Percentiles rank a stretch among this genome's conserved stretches.
Evolutionary conservation across 2,329 filamentous ascomycete species (phyloP).

Genomic region (Nannizziopsis arthrosporioides): DNA sequence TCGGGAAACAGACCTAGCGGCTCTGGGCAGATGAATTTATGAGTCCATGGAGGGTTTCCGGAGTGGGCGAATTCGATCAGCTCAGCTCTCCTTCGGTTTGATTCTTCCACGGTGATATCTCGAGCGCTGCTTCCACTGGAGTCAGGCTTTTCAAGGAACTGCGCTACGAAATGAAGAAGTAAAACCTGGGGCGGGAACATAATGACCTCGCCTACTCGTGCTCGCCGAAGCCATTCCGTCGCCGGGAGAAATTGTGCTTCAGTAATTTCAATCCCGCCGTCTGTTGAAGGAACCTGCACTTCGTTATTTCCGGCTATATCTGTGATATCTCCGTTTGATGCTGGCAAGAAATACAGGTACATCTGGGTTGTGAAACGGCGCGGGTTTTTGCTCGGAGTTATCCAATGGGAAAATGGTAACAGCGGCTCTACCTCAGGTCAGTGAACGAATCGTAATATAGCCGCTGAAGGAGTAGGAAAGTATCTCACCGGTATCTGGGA

Average conservation of each 20-base stretch:
- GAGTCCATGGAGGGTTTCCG: slow-evolving; percentile 34
- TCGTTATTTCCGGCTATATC: slow-evolving; percentile 35
- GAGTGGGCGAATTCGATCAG: slow-evolving; percentile 41
- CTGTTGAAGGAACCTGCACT: slow-evolving; percentile 58
- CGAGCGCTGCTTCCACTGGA: slow-evolving; percentile 13
- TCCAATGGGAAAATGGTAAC: slow-evolving; percentile 79
- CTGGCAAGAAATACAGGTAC: slow-evolving; percentile 83
- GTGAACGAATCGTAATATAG: background rate
- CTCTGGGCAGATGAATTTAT: slow-evolving; percentile 38
- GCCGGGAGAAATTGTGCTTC: slow-evolving; percentile 67
- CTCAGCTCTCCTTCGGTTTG: slow-evolving; percentile 28
- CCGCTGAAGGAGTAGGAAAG: background rate
- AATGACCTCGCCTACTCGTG: slow-evolving; percentile 56
- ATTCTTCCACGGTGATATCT: slow-evolving; percentile 19
- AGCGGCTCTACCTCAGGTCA: slow-evolving; percentile 34
- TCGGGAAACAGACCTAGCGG: slow-evolving; percentile 33
- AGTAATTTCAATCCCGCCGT: slow-evolving; percentile 59
- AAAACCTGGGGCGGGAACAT: slow-evolving; percentile 81
- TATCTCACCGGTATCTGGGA: slow-evolving; percentile 47
- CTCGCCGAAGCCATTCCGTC: slow-evolving; percentile 55
- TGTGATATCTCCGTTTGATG: slow-evolving; percentile 31
- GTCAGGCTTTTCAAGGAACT: slow-evolving; percentile 36
- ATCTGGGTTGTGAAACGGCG: slow-evolving; percentile 89
- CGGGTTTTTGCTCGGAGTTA: slow-evolving; percentile 59
- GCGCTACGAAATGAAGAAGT: slow-evolving; percentile 42